Evolutionary conservation across 2,329 filamentous ascomycete genomes (phyloP).

Genomic region (Colletotrichum paranaense): DNA sequence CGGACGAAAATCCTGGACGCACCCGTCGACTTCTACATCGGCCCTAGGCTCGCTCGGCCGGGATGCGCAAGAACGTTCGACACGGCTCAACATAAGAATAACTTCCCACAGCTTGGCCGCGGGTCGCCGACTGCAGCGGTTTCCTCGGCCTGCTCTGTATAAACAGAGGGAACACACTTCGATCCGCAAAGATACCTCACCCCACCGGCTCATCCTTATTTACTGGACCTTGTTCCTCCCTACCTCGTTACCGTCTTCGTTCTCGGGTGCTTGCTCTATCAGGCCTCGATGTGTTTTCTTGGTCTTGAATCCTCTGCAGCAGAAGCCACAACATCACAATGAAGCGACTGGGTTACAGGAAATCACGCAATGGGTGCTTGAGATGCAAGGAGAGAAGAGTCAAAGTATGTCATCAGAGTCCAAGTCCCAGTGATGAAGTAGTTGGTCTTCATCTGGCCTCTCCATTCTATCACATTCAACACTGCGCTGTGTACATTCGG

Average conservation of each 20-base stretch:
- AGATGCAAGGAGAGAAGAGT: conserved; percentile 50
- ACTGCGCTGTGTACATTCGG: background rate
- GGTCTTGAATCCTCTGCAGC: background rate
- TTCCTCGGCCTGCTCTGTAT: conserved; percentile 6
- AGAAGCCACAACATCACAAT: conserved; percentile 22
- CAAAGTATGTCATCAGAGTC: conserved; percentile 42
- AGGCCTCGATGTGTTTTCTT: background rate
- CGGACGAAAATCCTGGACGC: conserved; percentile 26
- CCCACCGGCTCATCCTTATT: conserved; percentile 30
- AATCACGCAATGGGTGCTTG: conserved; percentile 48
- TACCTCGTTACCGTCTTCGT: conserved; percentile 27
- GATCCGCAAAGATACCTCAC: conserved; percentile 2
- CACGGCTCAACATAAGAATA: conserved; percentile 29
- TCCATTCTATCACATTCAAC: background rate
- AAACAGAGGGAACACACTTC: conserved; percentile 20
- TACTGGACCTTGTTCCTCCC: conserved; percentile 21
- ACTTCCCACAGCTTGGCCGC: background rate
- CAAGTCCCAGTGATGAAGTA: no score
- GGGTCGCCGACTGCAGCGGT: background rate
- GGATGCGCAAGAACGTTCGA: conserved; percentile 9
- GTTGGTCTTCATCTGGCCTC: background rate
- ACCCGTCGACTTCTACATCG: conserved; percentile 1
- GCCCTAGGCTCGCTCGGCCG: conserved; percentile 12
- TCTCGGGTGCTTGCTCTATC: conserved; percentile 13
- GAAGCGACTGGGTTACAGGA: conserved; percentile 48